phyloP scores from a whole-genome alignment of 2,329 filamentous ascomycete species.

The Exophiala spinifera region DNA sequence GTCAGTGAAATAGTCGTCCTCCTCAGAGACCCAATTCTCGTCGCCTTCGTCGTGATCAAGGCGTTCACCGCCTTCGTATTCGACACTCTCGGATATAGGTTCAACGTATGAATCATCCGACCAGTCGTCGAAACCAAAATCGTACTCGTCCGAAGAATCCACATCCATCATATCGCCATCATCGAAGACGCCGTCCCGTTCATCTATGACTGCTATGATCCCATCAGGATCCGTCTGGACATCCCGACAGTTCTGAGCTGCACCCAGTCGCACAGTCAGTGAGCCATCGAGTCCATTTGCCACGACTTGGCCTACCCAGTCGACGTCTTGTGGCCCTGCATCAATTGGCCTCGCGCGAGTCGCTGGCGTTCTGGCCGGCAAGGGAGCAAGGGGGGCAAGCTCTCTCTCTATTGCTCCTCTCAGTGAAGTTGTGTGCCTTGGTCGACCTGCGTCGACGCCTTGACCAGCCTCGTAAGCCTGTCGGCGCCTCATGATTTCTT shows the following conservation, averaged over 20 bases:
- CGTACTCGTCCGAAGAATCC: constrained; percentile 12
- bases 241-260: constrained; percentile 48
- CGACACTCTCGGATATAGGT: too few relatives aligned
- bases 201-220: constrained; percentile 45
- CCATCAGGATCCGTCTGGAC: constrained; percentile 49
- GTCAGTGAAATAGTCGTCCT: constrained; percentile 35
- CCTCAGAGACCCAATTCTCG: too few relatives aligned
- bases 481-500: constrained; percentile 22
- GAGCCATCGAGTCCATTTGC: constrained; percentile 53
- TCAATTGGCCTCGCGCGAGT: too few relatives aligned
- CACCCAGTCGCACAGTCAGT: constrained; percentile 54
- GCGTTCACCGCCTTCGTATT: too few relatives aligned
- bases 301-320: constrained; percentile 59
- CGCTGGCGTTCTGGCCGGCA: too few relatives aligned
- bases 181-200: constrained; percentile 32
- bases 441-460: background rate
- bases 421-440: background rate
- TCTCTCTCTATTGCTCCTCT: too few relatives aligned
- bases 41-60: too few relatives aligned
- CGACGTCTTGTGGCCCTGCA: constrained; percentile 16
- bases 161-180: constrained; percentile 36
- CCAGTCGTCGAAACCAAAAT: constrained; percentile 35
- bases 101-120: too few relatives aligned
- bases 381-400: too few relatives aligned
- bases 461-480: background rate